Conservation (phyloP, 495 filamentous ascomycete species). For the Hypoxylon lienhwacheense region DNA sequence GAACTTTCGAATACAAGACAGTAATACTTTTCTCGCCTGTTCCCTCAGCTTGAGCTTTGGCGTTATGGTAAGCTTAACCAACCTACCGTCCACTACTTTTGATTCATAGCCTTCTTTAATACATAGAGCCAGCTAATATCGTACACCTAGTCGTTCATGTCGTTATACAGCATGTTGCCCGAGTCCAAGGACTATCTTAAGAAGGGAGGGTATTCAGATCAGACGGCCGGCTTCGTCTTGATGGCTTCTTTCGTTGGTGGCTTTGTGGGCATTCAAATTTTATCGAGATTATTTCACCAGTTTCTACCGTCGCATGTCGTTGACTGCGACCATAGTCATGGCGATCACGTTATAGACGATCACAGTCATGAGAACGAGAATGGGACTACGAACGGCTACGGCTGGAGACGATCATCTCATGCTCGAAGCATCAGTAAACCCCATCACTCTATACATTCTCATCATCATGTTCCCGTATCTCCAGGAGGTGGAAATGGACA, state of each 20-base stretch:
- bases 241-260: slow-evolving; percentile 79
- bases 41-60: slow-evolving; percentile 93
- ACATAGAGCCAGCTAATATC: slow-evolving; percentile 19
- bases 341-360: slow-evolving; percentile 48
- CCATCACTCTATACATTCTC: slow-evolving; percentile 8
- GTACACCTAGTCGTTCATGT: slow-evolving; percentile 76
- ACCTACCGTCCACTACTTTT: too few species aligned
- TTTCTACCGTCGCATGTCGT: slow-evolving; percentile 92
- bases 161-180: slow-evolving; percentile 92
- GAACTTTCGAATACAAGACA: slow-evolving; percentile 85
- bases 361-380: slow-evolving; percentile 36
- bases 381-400: slow-evolving; percentile 31
- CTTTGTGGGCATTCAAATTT: slow-evolving; percentile 77
- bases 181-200: slow-evolving; percentile 75
- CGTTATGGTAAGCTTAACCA: slow-evolving; percentile 79
- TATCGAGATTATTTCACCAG: slow-evolving; percentile 78
- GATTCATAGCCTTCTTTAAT: not conserved
- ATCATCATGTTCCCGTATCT: slow-evolving; percentile 11
- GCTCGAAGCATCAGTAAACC: slow-evolving; percentile 25
- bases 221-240: slow-evolving; percentile 68
- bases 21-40: slow-evolving; percentile 80
- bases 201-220: slow-evolving; percentile 64
- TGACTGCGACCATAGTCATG: slow-evolving; percentile 85
- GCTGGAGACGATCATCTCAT: slow-evolving; percentile 34
- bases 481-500: slow-evolving; percentile 31